Percentiles rank a stretch among this genome's conserved stretches.
These are phyloP conservation scores for Harrya chromipes DNA, from an alignment of 768 basidiomycete genomes.

Conservation along the genomic window DNA sequence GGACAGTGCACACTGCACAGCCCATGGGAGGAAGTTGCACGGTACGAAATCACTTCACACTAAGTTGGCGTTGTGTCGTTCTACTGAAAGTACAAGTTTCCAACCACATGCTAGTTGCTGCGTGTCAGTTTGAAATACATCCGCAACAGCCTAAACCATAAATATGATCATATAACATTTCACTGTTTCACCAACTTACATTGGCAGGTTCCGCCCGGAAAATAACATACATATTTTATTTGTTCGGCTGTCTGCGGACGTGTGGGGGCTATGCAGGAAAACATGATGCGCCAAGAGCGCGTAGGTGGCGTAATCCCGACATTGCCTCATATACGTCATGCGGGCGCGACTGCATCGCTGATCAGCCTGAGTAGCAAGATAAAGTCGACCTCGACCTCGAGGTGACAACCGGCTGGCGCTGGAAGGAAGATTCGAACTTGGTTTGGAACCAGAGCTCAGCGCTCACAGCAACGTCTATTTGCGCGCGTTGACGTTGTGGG, in stretches of 20 bases:
- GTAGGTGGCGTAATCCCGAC: background rate
- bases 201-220: background rate
- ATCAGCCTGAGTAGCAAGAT: constrained; percentile 6
- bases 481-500: background rate
- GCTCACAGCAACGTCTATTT: background rate
- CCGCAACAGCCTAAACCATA: background rate
- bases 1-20: too few species aligned
- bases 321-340: constrained; percentile 16
- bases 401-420: constrained; percentile 1
- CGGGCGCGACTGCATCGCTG: background rate
- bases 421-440: background rate
- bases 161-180: background rate
- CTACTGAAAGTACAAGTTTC: too few species aligned
- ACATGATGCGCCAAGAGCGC: constrained; percentile 8
- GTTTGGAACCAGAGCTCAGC: background rate
- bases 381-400: background rate
- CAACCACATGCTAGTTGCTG: too few species aligned
- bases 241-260: constrained; percentile 1
- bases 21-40: too few species aligned
- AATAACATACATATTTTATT: background rate
- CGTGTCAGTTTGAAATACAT: too few species aligned
- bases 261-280: constrained; percentile 12
- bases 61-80: too few species aligned
- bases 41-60: too few species aligned
- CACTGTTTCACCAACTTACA: background rate